Conservation (phyloP, 257 asterid genomes). For the Fraxinus pennsylvanica region DNA sequence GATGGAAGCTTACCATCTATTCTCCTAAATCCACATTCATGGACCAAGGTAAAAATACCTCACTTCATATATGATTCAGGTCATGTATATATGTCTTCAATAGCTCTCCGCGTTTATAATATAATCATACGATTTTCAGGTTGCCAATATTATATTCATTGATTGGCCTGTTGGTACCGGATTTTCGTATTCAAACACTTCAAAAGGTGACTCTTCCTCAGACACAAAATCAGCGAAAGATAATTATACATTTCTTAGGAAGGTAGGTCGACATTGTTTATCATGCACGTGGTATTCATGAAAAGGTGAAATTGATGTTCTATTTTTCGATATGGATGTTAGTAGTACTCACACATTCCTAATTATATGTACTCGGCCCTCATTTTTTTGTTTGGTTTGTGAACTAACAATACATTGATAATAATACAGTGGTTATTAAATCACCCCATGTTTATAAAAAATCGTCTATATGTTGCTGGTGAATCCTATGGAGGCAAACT, state of each 20-base stretch:
- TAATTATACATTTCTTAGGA: conserved; percentile 34
- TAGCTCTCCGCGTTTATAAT: not conserved
- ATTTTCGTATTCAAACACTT: conserved; percentile 42
- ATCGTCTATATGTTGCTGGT: conserved; percentile 47
- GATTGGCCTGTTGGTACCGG: conserved; percentile 54
- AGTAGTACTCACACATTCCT: no score
- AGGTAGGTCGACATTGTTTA: conserved; percentile 20
- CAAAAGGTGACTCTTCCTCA: conserved; percentile 20
- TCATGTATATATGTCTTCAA: not conserved
- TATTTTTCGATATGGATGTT: no score
- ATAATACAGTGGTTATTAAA: conserved; percentile 54
- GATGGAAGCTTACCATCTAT: conserved; percentile 44
- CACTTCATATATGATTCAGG: not conserved
- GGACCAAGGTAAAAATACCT: no score
- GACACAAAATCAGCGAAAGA: conserved; percentile 31
- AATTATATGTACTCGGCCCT: no score
- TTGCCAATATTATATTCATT: conserved; percentile 46
- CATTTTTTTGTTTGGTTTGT: no score
- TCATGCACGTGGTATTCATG: not conserved
- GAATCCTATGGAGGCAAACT: conserved; percentile 60
- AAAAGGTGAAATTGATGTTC: not conserved
- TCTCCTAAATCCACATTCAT: no score
- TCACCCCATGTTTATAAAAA: conserved; percentile 42
- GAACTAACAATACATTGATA: not conserved
- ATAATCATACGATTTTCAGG: conserved; percentile 17